phyloP scores from a whole-genome alignment of 148 eudicot genomes.

The Fallopia convolvulus region DNA sequence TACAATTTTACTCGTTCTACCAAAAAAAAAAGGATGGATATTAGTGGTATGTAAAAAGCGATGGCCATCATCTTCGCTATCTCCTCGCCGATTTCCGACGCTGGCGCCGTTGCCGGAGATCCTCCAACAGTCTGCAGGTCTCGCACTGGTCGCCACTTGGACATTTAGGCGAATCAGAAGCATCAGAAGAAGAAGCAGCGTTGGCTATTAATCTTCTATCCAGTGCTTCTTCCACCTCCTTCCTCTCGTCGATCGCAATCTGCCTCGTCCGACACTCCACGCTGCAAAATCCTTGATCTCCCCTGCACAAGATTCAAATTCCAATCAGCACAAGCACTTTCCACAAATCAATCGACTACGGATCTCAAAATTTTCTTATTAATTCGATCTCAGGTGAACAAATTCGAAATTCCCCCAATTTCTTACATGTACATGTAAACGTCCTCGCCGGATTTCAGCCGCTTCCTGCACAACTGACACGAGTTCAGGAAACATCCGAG shows the following conservation, averaged over 20 bases:
- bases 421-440: constrained; percentile 53
- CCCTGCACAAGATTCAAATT: constrained; percentile 25
- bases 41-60: too few species aligned
- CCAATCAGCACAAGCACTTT: neutral
- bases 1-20: neutral
- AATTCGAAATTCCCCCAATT: neutral
- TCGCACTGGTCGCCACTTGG: constrained; percentile 27
- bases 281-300: constrained; percentile 64
- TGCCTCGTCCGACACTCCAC: constrained; percentile 45
- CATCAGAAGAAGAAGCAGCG: neutral
- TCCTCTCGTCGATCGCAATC: constrained; percentile 38
- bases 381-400: neutral
- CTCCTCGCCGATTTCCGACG: constrained; percentile 7
- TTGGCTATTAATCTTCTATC: constrained; percentile 9
- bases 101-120: constrained; percentile 25
- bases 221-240: constrained; percentile 20
- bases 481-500: constrained; percentile 23
- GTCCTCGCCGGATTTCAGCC: constrained; percentile 35
- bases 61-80: neutral
- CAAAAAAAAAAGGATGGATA: too few species aligned
- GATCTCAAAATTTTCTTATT: neutral
- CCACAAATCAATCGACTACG: neutral
- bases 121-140: constrained; percentile 25
- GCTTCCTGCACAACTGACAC: constrained; percentile 36
- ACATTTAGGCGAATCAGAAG: neutral